Evolutionary conservation across 2,329 filamentous ascomycete species (phyloP).

Genomic region (Emmonsiellopsis sp.): DNA sequence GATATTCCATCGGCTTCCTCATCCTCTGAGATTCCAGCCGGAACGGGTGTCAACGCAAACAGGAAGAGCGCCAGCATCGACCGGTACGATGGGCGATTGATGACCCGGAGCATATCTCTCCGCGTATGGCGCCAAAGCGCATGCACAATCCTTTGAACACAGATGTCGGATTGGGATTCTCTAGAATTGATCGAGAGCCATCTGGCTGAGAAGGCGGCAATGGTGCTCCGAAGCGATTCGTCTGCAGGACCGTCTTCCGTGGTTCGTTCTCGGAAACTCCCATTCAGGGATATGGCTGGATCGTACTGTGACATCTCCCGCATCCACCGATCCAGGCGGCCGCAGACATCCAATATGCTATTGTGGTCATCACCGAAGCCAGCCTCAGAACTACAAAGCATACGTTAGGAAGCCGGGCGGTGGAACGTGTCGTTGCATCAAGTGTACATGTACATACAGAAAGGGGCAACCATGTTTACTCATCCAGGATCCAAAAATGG

Average conservation of each 20-base stretch:
- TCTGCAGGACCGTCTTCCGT: no score
- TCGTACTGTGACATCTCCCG: no score
- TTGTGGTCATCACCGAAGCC: no score
- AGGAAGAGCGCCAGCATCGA: conserved; percentile 34
- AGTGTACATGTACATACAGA: conserved; percentile 20
- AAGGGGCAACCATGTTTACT: conserved; percentile 36
- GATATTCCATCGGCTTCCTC: conserved; percentile 34
- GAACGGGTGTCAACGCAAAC: conserved; percentile 35
- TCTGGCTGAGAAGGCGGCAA: conserved; percentile 20
- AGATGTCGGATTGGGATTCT: background rate
- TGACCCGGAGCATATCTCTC: conserved; percentile 32
- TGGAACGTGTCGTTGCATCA: no score
- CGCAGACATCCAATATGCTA: no score
- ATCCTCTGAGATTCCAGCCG: conserved; percentile 31
- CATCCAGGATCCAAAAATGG: conserved; percentile 37
- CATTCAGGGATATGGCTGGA: no score
- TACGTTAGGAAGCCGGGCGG: no score
- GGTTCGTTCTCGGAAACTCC: no score
- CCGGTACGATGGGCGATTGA: conserved; percentile 34
- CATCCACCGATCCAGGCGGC: no score
- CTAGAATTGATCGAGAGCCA: conserved; percentile 19
- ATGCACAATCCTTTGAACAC: conserved; percentile 15
- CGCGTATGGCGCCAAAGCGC: conserved; percentile 29
- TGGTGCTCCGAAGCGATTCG: conserved; percentile 10
- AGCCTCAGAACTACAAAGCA: no score